These are phyloP conservation scores for Pseudognaphalium luteoalbum DNA, from an alignment of 129 eudicot genomes.

Conservation along the genomic window DNA sequence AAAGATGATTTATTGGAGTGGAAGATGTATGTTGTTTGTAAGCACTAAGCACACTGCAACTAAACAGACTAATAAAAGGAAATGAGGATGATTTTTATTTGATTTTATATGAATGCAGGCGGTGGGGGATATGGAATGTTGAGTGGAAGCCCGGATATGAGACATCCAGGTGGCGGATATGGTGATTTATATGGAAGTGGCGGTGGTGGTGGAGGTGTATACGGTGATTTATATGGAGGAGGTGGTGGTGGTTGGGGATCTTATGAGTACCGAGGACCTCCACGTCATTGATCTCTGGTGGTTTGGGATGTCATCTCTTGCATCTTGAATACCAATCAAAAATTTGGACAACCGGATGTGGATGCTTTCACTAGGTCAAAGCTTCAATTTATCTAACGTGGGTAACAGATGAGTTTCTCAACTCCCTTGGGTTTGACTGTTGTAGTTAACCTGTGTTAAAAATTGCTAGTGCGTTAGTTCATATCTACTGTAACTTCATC, in stretches of 20 bases:
- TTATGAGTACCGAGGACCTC: constrained; percentile 65
- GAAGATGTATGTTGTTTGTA: background rate
- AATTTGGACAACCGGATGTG: background rate
- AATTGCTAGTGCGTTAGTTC: constrained; percentile 6
- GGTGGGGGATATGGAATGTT: constrained; percentile 65
- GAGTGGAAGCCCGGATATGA: constrained; percentile 67
- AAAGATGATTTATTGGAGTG: background rate
- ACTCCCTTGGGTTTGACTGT: background rate
- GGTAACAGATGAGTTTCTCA: background rate
- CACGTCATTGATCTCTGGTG: constrained; percentile 48
- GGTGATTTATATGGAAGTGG: constrained; percentile 47
- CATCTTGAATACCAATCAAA: background rate
- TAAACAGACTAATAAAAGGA: background rate
- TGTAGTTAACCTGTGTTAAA: background rate
- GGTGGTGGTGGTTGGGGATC: constrained; percentile 57
- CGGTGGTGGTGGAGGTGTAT: constrained; percentile 43
- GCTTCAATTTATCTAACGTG: constrained; percentile 5
- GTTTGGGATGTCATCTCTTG: background rate
- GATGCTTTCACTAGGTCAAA: background rate
- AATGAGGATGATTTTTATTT: background rate
- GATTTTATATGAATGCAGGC: constrained; percentile 35
- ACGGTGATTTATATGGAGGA: constrained; percentile 39
- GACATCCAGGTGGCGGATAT: constrained; percentile 54
- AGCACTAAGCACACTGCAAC: background rate
- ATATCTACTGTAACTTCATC: constrained; percentile 11